phyloP scores from a whole-genome alignment of 768 basidiomycete genomes.

The Naganishia vaughanmartiniae region DNA sequence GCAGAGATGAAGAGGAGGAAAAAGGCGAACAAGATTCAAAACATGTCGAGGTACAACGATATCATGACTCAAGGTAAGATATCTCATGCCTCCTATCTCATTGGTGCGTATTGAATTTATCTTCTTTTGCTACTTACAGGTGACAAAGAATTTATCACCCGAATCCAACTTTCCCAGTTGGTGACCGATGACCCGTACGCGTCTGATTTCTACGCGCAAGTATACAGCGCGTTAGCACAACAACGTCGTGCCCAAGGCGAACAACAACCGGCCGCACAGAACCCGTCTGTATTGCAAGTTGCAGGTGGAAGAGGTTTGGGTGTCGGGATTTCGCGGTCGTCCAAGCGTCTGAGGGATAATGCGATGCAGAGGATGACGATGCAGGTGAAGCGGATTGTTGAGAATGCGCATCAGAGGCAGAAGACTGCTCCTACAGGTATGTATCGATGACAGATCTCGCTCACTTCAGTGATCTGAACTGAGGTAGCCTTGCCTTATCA shows the following conservation, averaged over 20 bases:
- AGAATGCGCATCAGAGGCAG: constrained; percentile 66
- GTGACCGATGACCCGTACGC: constrained; percentile 96
- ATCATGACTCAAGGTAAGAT: constrained; percentile 44
- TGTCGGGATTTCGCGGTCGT: constrained; percentile 68
- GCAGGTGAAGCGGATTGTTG: constrained; percentile 94
- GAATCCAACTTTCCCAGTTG: constrained; percentile 96
- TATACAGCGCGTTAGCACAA: constrained; percentile 79
- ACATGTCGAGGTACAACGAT: constrained; percentile 51
- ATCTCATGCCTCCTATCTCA: neutral
- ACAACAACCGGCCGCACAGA: constrained; percentile 53
- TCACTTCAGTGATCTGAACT: neutral
- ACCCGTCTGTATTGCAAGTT: constrained; percentile 70
- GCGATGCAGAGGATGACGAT: constrained; percentile 54
- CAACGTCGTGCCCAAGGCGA: constrained; percentile 68
- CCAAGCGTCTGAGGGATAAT: constrained; percentile 26
- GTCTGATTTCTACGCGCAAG: constrained; percentile 98
- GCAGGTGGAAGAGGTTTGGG: constrained; percentile 71
- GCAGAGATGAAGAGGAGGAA: constrained; percentile 37
- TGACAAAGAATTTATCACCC: constrained; percentile 98
- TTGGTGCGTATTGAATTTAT: neutral
- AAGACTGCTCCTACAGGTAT: constrained; percentile 18
- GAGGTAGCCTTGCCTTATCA: constrained; percentile 16
- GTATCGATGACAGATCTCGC: neutral
- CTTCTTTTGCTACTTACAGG: constrained; percentile 36
- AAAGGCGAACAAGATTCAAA: constrained; percentile 45